These are phyloP conservation scores for Plasmodium yoelii DNA, from an alignment of 169 alveolate species.

Conservation along the genomic window DNA sequence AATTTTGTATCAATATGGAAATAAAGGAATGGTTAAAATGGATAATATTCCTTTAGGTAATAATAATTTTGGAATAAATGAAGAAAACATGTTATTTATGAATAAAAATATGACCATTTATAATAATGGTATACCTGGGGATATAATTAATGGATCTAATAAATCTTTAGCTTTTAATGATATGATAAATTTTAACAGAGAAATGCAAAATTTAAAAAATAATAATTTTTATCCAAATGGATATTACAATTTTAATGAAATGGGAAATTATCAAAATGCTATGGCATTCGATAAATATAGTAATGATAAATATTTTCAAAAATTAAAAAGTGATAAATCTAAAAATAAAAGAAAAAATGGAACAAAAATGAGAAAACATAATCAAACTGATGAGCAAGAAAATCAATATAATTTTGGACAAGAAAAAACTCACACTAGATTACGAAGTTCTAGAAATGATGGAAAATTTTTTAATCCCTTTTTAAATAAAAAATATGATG, in stretches of 20 bases:
- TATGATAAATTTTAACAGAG: neutral
- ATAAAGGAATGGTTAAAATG: neutral
- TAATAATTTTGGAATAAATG: neutral
- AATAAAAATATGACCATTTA: neutral
- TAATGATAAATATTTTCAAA: neutral
- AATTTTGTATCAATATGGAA: neutral
- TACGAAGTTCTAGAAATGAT: constrained; percentile 33
- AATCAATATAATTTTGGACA: too few species aligned
- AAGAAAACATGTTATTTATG: neutral
- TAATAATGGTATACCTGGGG: neutral
- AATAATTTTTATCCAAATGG: constrained; percentile 6
- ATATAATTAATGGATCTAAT: too few species aligned
- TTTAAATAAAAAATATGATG: constrained; percentile 70
- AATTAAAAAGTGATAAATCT: neutral
- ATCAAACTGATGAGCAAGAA: too few species aligned
- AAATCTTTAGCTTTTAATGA: too few species aligned
- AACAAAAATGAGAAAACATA: neutral
- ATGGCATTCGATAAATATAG: neutral
- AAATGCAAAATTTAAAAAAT: constrained; percentile 13
- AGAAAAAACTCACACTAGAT: too few species aligned
- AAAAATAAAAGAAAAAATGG: neutral
- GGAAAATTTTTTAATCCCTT: constrained; percentile 52
- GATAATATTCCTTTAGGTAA: neutral
- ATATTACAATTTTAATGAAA: constrained; percentile 7
- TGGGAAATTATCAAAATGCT: constrained; percentile 19